Percentiles rank a stretch among this genome's conserved stretches.
phyloP scores from a whole-genome alignment of 768 basidiomycete species.

The Termitomyces eurrhizus region DNA sequence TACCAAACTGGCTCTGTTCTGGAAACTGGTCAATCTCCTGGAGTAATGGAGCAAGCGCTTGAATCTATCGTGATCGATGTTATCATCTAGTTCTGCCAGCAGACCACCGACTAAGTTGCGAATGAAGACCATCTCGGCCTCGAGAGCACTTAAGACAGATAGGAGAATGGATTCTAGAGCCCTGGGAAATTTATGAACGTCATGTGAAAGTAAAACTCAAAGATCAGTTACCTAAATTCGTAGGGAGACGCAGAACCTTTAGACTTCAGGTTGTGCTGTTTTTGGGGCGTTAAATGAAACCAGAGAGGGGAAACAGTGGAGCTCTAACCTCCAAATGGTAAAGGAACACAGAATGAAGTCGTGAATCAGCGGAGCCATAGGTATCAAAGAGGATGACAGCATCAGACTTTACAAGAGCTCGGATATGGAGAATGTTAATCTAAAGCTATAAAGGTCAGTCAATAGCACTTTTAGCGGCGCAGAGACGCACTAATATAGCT shows the following conservation, averaged over 20 bases:
- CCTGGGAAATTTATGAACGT: slow-evolving; percentile 35
- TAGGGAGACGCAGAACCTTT: slow-evolving; percentile 72
- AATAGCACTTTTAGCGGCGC: not conserved
- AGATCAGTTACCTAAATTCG: slow-evolving; percentile 68
- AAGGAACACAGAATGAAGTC: slow-evolving; percentile 81
- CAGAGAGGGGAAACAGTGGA: slow-evolving; percentile 6
- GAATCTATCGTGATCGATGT: slow-evolving; percentile 94
- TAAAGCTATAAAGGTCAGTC: slow-evolving; percentile 24
- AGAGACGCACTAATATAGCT: slow-evolving; percentile 70
- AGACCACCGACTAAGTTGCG: slow-evolving; percentile 87
- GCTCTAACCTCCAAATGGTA: slow-evolving; percentile 76
- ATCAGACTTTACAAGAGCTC: slow-evolving; percentile 92
- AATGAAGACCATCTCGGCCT: slow-evolving; percentile 95
- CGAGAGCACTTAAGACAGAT: slow-evolving; percentile 87
- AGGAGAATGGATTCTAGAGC: slow-evolving; percentile 92
- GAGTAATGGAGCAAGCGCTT: slow-evolving; percentile 91
- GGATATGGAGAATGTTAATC: slow-evolving; percentile 93
- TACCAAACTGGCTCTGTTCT: slow-evolving; percentile 86
- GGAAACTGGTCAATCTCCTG: slow-evolving; percentile 80
- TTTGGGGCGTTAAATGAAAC: slow-evolving; percentile 3
- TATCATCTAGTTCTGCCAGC: slow-evolving; percentile 89
- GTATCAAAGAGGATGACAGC: slow-evolving; percentile 90
- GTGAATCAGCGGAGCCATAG: slow-evolving; percentile 82
- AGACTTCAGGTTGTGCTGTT: slow-evolving; percentile 77
- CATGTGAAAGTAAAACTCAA: slow-evolving; percentile 10